phyloP scores from a whole-genome alignment of 768 basidiomycete species.

The Tylopilus vinaceipallidus region DNA sequence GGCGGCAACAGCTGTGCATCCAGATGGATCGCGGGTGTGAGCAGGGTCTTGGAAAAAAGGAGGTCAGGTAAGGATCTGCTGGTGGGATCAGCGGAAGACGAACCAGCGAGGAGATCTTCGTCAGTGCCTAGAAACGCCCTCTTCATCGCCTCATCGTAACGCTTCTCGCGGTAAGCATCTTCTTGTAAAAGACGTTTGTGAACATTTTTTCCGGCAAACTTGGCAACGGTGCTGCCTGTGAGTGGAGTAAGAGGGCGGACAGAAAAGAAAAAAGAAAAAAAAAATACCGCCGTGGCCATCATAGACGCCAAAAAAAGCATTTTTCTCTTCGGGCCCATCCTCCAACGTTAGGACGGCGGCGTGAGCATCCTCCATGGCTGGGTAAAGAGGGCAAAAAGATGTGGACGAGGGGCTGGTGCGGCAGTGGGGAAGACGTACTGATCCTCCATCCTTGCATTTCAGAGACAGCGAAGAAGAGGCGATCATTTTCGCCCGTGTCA shows the following conservation, averaged over 20 bases:
- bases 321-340: slow-evolving; percentile 43
- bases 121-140: slow-evolving; percentile 91
- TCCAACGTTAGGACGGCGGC: slow-evolving; percentile 70
- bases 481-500: slow-evolving; percentile 65
- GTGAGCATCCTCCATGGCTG: slow-evolving; percentile 99
- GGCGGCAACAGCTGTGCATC: slow-evolving; percentile 92
- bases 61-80: slow-evolving; percentile 1
- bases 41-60: slow-evolving; percentile 61
- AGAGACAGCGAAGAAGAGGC: slow-evolving; percentile 72
- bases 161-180: slow-evolving; percentile 63
- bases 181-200: slow-evolving; percentile 75
- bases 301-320: slow-evolving; percentile 94
- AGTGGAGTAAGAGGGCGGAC: not conserved
- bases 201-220: slow-evolving; percentile 81
- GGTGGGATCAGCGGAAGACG: slow-evolving; percentile 23
- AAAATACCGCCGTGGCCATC: slow-evolving; percentile 93
- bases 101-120: slow-evolving; percentile 87
- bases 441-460: slow-evolving; percentile 99
- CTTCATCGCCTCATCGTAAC: slow-evolving; percentile 80
- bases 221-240: slow-evolving; percentile 79
- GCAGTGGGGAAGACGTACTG: slow-evolving; percentile 58
- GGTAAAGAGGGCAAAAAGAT: not conserved
- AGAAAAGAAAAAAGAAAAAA: not conserved
- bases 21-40: slow-evolving; percentile 89
- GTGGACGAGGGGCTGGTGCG: not conserved